phyloP scores from a whole-genome alignment of 2,329 filamentous ascomycete species.

The Neoscytalidium dimidiatum region DNA sequence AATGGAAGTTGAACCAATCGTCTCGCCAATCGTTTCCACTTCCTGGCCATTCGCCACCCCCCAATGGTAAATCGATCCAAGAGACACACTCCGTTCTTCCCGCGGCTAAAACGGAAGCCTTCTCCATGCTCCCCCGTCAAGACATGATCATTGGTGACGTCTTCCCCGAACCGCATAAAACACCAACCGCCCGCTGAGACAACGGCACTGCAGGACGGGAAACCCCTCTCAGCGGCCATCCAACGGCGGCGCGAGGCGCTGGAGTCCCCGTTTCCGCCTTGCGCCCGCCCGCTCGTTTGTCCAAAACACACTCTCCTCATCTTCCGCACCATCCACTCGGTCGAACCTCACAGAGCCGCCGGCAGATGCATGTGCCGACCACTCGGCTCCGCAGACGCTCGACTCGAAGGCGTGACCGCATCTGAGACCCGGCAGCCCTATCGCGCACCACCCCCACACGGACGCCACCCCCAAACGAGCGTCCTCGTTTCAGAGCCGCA shows the following conservation, averaged over 20 bases:
- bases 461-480: conserved; percentile 5
- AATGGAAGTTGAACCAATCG: too few species aligned
- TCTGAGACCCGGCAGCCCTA: neutral
- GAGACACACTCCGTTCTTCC: neutral
- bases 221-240: too few species aligned
- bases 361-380: too few species aligned
- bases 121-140: neutral
- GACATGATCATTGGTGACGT: too few species aligned
- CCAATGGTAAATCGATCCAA: too few species aligned
- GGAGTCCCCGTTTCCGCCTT: neutral
- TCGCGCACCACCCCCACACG: neutral
- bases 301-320: neutral
- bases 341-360: neutral
- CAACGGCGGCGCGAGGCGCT: neutral
- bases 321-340: neutral
- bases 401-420: neutral
- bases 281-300: neutral
- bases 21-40: too few species aligned
- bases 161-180: neutral
- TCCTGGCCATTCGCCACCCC: too few species aligned
- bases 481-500: neutral
- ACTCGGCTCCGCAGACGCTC: too few species aligned
- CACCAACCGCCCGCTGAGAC: neutral
- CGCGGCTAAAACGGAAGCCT: neutral
- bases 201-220: neutral